Evolutionary conservation across 2,329 filamentous ascomycete species (phyloP).

Genomic region (Dryadomyces quercivorus): DNA sequence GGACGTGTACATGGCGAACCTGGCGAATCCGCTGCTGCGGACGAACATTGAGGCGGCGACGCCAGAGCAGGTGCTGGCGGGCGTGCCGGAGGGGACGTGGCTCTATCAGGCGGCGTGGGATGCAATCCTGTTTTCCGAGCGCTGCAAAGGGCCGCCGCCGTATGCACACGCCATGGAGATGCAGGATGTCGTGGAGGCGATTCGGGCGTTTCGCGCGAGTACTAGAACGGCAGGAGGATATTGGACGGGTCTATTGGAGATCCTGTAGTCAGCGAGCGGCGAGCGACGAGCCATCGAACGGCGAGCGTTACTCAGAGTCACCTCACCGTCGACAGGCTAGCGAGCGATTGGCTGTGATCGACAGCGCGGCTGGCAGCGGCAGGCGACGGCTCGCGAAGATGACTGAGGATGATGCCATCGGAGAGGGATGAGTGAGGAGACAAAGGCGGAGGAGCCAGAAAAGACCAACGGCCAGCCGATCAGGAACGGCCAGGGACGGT

Average conservation of each 20-base stretch:
- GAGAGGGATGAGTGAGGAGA: no score
- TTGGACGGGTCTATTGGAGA: background rate
- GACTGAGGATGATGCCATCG: no score
- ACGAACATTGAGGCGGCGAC: conserved; percentile 30
- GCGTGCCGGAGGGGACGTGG: conserved; percentile 31
- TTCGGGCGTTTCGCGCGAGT: conserved; percentile 25
- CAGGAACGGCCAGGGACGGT: no score
- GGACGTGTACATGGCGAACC: conserved; percentile 34
- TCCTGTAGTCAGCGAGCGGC: background rate
- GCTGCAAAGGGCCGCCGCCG: conserved; percentile 7
- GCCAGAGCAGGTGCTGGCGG: conserved; percentile 35
- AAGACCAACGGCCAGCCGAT: no score
- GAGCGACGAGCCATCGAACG: no score
- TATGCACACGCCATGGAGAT: conserved; percentile 16
- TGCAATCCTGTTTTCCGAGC: conserved; percentile 25
- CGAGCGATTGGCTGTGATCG: no score
- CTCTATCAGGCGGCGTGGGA: conserved; percentile 42
- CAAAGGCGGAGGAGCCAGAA: no score
- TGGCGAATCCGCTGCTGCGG: conserved; percentile 21
- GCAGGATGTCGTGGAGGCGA: conserved; percentile 28
- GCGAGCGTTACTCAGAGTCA: no score
- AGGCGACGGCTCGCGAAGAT: no score
- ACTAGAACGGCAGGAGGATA: background rate
- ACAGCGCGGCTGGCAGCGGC: no score
- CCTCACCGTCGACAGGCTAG: no score